Base-by-base conservation (phyloP, 441 rosid species). In the Eruca vesicaria region DNA sequence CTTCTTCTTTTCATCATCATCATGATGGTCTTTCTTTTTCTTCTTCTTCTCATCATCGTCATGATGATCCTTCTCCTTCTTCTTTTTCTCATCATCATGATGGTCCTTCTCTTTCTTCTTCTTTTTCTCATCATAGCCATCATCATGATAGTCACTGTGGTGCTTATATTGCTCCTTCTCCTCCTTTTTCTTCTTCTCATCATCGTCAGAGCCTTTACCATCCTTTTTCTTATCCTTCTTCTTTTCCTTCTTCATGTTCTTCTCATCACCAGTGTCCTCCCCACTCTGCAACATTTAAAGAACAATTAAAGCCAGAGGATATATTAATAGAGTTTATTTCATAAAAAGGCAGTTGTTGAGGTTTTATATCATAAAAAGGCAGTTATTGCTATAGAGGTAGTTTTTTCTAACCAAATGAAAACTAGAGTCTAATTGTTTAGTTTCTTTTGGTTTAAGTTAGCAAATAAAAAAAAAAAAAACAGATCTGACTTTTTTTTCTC, bases 241-340 rank as follows among this genome's bases (percentile, higher is more conserved):
- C 59, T 66, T 66, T 19, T n/a, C n/a, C 5, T 66, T 74, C 63
- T 23, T 74, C 70, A 71, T 73, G 77, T 68, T 79, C 83, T 88
- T 75, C 79, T 87, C 89, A 14, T 83, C 86, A 32, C 82, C 89
- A 31, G 80, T 76, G 20, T 80, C 65, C 29, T 83, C 80, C 57
- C 63, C 89, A 66, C 90, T 94, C 96, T 88, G 80, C 81, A 48
- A 20, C 65, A 63, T 45, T 43, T 9, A 1, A 19, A 55, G 7
- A 18, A 33, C 3, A 9, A 43, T 41, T 21, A 41, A 2, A 35
- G 29, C 6, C 29, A 35, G 9, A 58, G 35, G 0, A n/a, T n/a
- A n/a, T n/a, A n/a, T n/a, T n/a, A n/a, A n/a, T n/a, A n/a, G n/a
- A n/a, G n/a, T n/a, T n/a, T n/a, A n/a, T n/a, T n/a, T n/a, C n/a